Percentiles rank a stretch among this genome's conserved stretches.
Conservation (phyloP, 1,284 basidiomycete genomes). For the Irpex lacteus region DNA sequence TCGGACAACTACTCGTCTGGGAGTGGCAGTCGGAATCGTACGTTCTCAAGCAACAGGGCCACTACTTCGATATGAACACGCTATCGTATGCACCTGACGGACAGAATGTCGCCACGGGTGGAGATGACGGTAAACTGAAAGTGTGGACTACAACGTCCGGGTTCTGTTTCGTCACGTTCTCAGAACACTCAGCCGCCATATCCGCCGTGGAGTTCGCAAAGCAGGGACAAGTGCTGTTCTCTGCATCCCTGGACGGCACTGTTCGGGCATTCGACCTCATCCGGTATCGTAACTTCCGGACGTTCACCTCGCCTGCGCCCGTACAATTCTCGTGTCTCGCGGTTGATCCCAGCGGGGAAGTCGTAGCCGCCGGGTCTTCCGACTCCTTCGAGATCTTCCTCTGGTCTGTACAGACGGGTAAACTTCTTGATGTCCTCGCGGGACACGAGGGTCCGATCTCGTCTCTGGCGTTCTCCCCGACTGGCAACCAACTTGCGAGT, state of each 20-base stretch:
- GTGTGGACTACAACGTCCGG: conserved; percentile 95
- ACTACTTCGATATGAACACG: conserved; percentile 98
- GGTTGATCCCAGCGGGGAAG: conserved; percentile 95
- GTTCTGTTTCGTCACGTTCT: conserved; percentile 98
- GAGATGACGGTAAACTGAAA: conserved; percentile 98
- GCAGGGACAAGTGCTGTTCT: conserved; percentile 92
- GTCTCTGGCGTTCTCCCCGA: conserved; percentile 86
- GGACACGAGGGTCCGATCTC: conserved; percentile 95
- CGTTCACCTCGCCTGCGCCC: conserved; percentile 94
- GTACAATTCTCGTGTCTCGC: conserved; percentile 96
- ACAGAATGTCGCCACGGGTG: conserved; percentile 93
- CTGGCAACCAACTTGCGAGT: conserved; percentile 84
- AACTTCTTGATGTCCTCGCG: conserved; percentile 88
- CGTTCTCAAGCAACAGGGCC: conserved; percentile 97
- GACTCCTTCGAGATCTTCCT: conserved; percentile 97
- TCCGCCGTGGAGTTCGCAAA: conserved; percentile 91
- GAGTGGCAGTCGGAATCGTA: conserved; percentile 99
- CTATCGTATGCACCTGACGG: conserved; percentile 91
- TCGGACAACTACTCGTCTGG: conserved; percentile 98
- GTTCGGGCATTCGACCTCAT: conserved; percentile 96
- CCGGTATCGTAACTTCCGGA: conserved; percentile 97
- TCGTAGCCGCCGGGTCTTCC: conserved; percentile 92
- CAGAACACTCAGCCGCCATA: conserved; percentile 89
- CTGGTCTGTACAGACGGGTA: conserved; percentile 99
- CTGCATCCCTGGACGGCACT: conserved; percentile 97